Evolutionary conservation across 768 basidiomycete genomes (phyloP), one percentile per base, ranked within the genome.

Genomic region (Hygrocybe coccinea): DNA sequence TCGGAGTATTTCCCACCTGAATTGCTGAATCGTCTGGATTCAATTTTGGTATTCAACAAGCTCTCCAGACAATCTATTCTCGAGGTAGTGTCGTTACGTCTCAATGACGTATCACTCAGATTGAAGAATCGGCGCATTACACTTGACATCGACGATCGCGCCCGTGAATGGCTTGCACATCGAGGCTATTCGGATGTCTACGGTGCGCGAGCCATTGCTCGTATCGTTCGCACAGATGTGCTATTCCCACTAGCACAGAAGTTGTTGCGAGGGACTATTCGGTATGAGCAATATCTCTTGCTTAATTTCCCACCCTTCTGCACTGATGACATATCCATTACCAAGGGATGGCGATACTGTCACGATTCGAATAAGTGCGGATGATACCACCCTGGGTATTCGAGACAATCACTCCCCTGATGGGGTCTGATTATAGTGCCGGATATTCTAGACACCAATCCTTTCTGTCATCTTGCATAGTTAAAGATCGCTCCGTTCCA

Each of bases 1-100:
- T 76, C 83, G 0, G 84, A 85, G 59, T 85, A 86, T 71, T 95
- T 95, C 79, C 86, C 91, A 9, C 93, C 93, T 0, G 93, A 97
- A 69, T 78, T 95, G 2, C 79, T 95, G 53, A 95, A 95, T 66
- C 85, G 93, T 7, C 79, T 95, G 35, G 92, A 95, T 64, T 83
- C 88, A 1, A 88, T 89, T 71, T 74, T 89, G 14, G 86, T 95
- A 8, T 95, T 97, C 76, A 95, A 95, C 76, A 94, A 92, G 65
- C 83, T 97, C 15, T 85, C 88, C 2, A 79, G 77, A 22, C 66
- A 72, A 21, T 85, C 87, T 3, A 88, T 95, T 52, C 71, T 89
- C n/a, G 74, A 86, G 47, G 86, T 97, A 21, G 91, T 95, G 17
- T 74, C 76, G 2, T 75, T 95, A 7, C 83, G 92, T 8, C 76